These are phyloP conservation scores for Podaxis sp. DNA, from an alignment of 768 basidiomycete species.

Conservation along the genomic window DNA sequence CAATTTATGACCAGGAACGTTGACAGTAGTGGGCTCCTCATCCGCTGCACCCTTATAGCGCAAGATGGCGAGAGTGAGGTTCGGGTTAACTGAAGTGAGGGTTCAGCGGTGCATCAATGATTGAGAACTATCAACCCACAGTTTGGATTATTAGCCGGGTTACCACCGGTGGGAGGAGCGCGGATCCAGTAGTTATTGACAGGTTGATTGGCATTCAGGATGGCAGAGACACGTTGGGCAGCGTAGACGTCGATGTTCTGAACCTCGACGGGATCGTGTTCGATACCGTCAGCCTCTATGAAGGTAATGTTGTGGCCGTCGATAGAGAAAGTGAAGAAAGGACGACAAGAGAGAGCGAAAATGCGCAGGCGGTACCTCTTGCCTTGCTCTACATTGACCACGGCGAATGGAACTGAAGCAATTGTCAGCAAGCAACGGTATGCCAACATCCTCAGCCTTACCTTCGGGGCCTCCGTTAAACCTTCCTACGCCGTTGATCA, in stretches of 20 bases:
- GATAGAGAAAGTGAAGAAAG: constrained; percentile 38
- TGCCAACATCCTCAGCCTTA: constrained; percentile 8
- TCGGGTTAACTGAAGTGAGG: constrained; percentile 26
- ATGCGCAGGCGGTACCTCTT: constrained; percentile 56
- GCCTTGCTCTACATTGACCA: constrained; percentile 41
- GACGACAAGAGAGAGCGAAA: constrained; percentile 46
- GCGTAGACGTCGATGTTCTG: constrained; percentile 39
- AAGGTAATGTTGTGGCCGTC: constrained; percentile 32
- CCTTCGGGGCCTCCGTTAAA: constrained; percentile 13
- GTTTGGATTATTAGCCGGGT: constrained; percentile 13
- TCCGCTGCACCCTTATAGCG: constrained; percentile 39
- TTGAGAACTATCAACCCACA: background rate
- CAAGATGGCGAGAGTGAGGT: constrained; percentile 39
- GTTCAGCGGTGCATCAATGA: background rate
- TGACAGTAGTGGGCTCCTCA: constrained; percentile 30
- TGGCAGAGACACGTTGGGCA: constrained; percentile 28
- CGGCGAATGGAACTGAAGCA: constrained; percentile 19
- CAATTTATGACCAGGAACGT: constrained; percentile 19
- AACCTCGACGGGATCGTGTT: constrained; percentile 32
- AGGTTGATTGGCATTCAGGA: constrained; percentile 28
- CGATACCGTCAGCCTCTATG: constrained; percentile 32
- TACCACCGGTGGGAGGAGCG: constrained; percentile 38
- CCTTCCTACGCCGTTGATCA: constrained; percentile 19
- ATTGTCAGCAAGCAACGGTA: background rate
- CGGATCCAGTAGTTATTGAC: constrained; percentile 40